phyloP scores from a whole-genome alignment of 1,284 basidiomycete genomes.

The Ustilago tritici region DNA sequence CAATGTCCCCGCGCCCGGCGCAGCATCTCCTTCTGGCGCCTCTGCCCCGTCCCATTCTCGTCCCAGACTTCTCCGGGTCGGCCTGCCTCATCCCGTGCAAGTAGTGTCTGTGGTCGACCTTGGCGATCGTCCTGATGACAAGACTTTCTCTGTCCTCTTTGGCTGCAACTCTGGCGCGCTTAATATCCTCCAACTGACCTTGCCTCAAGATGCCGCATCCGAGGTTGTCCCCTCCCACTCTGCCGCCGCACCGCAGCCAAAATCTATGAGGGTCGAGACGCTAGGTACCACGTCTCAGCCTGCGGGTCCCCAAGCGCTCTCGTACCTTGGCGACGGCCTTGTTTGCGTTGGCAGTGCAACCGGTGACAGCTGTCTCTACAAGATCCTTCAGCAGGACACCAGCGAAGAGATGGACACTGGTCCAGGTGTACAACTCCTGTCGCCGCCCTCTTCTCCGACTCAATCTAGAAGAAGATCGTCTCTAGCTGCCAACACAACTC shows the following conservation, averaged over 20 bases:
- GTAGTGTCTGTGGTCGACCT: constrained; percentile 50
- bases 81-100: constrained; percentile 51
- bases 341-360: constrained; percentile 56
- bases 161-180: constrained; percentile 43
- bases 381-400: constrained; percentile 26
- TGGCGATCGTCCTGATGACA: constrained; percentile 9
- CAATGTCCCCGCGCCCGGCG: constrained; percentile 9
- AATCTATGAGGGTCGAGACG: constrained; percentile 34
- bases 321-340: constrained; percentile 60
- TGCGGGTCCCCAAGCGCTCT: constrained; percentile 50
- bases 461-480: constrained; percentile 27
- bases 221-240: background rate
- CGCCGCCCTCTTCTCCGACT: constrained; percentile 49
- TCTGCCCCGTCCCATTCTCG: constrained; percentile 8
- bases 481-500: constrained; percentile 8
- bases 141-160: constrained; percentile 44
- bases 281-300: constrained; percentile 50
- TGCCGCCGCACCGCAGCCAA: constrained; percentile 13
- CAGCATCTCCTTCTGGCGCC: constrained; percentile 18
- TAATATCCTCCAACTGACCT: constrained; percentile 39
- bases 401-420: constrained; percentile 3
- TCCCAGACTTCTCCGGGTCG: constrained; percentile 40
- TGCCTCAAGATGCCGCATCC: constrained; percentile 15
- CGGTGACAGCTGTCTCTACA: constrained; percentile 58
- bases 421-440: constrained; percentile 24